These are phyloP conservation scores for Dictyostelium capitatum DNA, from an alignment of 78 protist species.

Conservation along the genomic window DNA sequence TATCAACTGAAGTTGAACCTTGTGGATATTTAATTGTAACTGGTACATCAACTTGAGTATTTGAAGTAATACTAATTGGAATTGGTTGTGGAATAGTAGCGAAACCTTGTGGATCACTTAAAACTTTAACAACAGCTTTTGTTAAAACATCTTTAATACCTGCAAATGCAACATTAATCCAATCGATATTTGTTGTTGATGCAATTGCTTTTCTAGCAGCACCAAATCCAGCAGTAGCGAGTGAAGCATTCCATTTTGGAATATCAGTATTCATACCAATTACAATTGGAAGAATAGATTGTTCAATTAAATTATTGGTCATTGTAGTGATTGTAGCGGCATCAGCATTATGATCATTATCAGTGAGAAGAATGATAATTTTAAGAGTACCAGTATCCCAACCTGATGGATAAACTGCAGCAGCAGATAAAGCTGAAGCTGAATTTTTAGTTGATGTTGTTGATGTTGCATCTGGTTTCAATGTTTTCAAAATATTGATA, in stretches of 20 bases:
- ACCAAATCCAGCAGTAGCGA: conserved; percentile 17
- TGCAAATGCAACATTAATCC: not conserved
- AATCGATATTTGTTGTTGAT: not conserved
- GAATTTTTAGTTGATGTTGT: not conserved
- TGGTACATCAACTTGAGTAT: not conserved
- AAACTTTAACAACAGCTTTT: not conserved
- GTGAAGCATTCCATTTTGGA: conserved; percentile 16
- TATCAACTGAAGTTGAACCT: not conserved
- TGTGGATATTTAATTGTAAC: conserved; percentile 18
- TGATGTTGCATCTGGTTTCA: not conserved
- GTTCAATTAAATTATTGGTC: not conserved
- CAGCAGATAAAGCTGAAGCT: conserved; percentile 1
- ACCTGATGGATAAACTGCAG: conserved; percentile 24
- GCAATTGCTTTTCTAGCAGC: not conserved
- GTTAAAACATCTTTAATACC: not conserved
- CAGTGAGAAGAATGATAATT: conserved; percentile 22
- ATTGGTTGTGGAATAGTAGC: not conserved
- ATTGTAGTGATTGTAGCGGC: not conserved
- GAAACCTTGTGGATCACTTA: not conserved
- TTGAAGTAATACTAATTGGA: not conserved
- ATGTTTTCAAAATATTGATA: not conserved
- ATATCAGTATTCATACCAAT: not conserved
- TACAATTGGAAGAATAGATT: conserved; percentile 33
- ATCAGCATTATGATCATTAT: conserved; percentile 3
- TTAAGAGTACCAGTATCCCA: conserved; percentile 41